A percentile compares a stretch with the other conserved stretches of the same genome.
phyloP scores from a whole-genome alignment of 306 rosid species.

The Fragaria vesca region DNA sequence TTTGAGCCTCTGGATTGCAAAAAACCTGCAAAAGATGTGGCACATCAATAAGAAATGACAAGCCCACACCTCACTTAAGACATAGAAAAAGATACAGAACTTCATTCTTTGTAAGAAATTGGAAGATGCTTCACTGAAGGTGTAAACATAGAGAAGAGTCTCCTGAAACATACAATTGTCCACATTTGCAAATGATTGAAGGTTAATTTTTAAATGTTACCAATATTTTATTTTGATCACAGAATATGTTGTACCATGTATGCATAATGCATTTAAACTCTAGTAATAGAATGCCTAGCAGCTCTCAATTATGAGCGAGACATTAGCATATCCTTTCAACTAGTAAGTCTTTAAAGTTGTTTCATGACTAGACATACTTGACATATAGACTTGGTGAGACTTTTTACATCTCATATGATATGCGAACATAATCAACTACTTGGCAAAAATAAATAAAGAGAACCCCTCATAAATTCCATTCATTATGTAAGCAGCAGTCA shows the following conservation, averaged over 20 bases:
- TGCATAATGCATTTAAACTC: not conserved
- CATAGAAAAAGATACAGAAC: not conserved
- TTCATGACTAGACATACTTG: not conserved
- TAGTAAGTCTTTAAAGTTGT: not conserved
- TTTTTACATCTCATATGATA: not conserved
- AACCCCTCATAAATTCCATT: not conserved
- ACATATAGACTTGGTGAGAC: not conserved
- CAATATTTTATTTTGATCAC: not conserved
- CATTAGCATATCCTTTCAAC: not conserved
- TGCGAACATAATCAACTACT: not conserved
- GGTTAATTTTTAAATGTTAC: not conserved
- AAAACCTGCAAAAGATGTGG: conserved; percentile 50
- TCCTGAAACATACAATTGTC: not conserved
- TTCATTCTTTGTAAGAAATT: not conserved
- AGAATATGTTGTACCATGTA: not conserved
- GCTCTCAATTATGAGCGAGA: not conserved
- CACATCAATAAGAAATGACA: conserved; percentile 3
- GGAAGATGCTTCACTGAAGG: not conserved
- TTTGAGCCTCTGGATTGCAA: conserved; percentile 85
- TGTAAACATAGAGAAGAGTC: not conserved
- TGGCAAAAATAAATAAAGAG: not conserved
- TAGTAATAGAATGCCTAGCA: not conserved
- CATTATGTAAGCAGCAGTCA: conserved; percentile 21
- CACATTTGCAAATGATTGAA: not conserved
- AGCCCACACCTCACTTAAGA: not conserved